Conservation (phyloP, 371 early-diverging fungal genomes). For the Conidiobolus incongruus region DNA sequence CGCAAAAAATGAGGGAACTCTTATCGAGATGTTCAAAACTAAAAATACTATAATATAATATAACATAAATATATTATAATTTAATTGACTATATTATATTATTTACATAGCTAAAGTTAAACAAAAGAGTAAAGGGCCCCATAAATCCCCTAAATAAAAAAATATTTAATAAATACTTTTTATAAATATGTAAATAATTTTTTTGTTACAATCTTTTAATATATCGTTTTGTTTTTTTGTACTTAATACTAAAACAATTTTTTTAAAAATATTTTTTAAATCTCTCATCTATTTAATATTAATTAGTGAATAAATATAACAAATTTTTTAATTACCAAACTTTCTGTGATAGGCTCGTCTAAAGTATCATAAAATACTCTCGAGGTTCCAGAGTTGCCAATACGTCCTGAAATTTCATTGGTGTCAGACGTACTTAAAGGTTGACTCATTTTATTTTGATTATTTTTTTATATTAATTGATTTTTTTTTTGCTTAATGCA, state of each 20-base stretch:
- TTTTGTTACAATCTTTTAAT: slow-evolving; percentile 40
- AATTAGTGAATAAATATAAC: not conserved
- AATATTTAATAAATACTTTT: slow-evolving; percentile 5
- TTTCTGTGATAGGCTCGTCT: slow-evolving; percentile 77
- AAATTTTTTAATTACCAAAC: slow-evolving; percentile 27
- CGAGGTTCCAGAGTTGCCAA: no score
- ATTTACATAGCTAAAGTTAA: slow-evolving; percentile 59
- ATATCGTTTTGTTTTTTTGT: slow-evolving; percentile 39
- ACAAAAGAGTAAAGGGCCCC: slow-evolving; percentile 87
- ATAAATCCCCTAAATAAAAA: slow-evolving; percentile 57
- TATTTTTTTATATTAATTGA: no score
- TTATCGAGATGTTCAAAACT: slow-evolving; percentile 40
- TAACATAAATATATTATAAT: not conserved
- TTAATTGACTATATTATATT: not conserved
- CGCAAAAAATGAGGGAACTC: slow-evolving; percentile 64
- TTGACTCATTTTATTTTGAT: no score
- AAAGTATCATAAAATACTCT: slow-evolving; percentile 33
- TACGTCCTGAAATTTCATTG: no score
- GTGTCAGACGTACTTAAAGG: no score
- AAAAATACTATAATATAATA: slow-evolving; percentile 16
- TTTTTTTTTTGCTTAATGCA: no score
- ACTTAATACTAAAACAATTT: slow-evolving; percentile 44
- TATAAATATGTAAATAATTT: not conserved
- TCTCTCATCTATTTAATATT: slow-evolving; percentile 37
- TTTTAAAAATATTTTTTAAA: slow-evolving; percentile 39